Base-by-base conservation (phyloP, 306 rosid species). In the Acacia melanoxylon region DNA sequence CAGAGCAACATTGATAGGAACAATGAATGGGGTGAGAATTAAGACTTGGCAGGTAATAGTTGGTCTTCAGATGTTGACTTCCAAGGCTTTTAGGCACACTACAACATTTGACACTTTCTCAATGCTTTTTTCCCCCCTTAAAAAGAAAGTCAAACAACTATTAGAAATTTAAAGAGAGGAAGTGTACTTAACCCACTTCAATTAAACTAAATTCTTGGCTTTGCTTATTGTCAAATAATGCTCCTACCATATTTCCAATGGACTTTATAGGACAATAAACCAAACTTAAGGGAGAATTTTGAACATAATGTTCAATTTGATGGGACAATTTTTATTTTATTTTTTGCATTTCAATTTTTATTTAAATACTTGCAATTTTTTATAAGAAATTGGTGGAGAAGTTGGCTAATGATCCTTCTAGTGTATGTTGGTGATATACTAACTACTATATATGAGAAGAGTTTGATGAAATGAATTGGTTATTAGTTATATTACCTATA, bases 21-120 rank as follows among this genome's bases (percentile, higher is more conserved):
- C 98, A 35, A 87, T 87, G 20, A 95, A 95, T 89, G 98, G 98
- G 73, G 86, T 93, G 12, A 89, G 99, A 86, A 95, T 95, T 27
- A 93, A 95, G 88, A 95, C 98, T 52, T 95, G 99, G 99, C 98
- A 95, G 94, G 98, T 92, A 72, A 66, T 65, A 44, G 46, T 62
- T 78, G 70, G 79, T 71, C 80, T 74, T 86, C 19, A 72, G 25
- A 40, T 20, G 74, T 35, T 40, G 74, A 77, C 54, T 63, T 63
- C 7, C 4, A 63, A 14, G 37, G 20, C 9, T 56, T 76, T 79
- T 79, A 33, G 65, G 73, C 67, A 66, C 66, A 41, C 72, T 33
- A 41, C 76, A 80, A 68, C 75, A 80, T 73, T 71, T 74, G 66
- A 68, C 13, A 51, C 12, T 72, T 27, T 51, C 25, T 56, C 76